A percentile compares a stretch with the other conserved stretches of the same genome.
Conservation (phyloP, 768 basidiomycete genomes). For the Leccinum fibrillosum region DNA sequence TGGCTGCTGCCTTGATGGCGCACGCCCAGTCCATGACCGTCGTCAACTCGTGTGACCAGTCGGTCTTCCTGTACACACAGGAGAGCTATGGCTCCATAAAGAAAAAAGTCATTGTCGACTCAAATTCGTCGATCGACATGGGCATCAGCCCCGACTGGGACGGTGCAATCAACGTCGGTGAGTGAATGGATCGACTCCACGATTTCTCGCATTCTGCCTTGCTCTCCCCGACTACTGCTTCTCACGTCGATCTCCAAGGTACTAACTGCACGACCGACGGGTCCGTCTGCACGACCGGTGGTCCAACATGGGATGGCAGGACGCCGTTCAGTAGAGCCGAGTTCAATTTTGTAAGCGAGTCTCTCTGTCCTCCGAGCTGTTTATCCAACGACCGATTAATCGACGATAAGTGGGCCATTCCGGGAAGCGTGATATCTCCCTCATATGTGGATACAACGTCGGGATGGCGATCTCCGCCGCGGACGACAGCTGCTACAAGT, state of each 20-base stretch:
- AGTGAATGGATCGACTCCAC: background rate
- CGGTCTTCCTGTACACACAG: constrained; percentile 22
- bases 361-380: background rate
- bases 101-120: constrained; percentile 17
- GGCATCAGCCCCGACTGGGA: constrained; percentile 20
- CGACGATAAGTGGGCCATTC: constrained; percentile 1
- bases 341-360: constrained; percentile 17
- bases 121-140: constrained; percentile 12
- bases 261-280: constrained; percentile 17
- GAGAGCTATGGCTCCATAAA: constrained; percentile 20
- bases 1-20: background rate
- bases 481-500: constrained; percentile 12
- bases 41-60: constrained; percentile 19
- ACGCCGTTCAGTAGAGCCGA: constrained; percentile 19
- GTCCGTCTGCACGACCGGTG: constrained; percentile 18
- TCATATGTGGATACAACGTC: constrained; percentile 24
- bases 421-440: constrained; percentile 16
- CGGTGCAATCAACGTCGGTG: constrained; percentile 21
- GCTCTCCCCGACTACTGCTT: background rate
- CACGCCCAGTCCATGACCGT: constrained; percentile 24
- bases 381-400: background rate
- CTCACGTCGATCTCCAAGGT: constrained; percentile 6
- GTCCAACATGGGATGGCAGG: constrained; percentile 18
- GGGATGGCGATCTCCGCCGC: constrained; percentile 20
- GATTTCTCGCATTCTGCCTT: background rate